These are phyloP conservation scores for Collybia mongolica DNA, from an alignment of 768 basidiomycete genomes.

Conservation along the genomic window DNA sequence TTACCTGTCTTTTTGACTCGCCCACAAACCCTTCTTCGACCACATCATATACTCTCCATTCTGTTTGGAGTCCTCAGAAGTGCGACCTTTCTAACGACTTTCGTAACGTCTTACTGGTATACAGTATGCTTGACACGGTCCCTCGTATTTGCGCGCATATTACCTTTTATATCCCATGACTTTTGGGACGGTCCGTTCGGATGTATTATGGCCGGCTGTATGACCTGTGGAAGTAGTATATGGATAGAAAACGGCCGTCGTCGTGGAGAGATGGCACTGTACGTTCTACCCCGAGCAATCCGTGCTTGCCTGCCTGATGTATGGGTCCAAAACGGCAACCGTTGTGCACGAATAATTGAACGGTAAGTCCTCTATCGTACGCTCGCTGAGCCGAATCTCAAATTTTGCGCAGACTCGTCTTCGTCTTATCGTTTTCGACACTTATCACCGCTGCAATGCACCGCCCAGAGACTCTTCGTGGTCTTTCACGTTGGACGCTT, in stretches of 20 bases:
- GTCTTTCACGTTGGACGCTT: constrained; percentile 71
- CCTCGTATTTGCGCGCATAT: constrained; percentile 56
- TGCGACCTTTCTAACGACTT: constrained; percentile 69
- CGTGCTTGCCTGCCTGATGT: constrained; percentile 57
- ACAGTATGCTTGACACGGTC: constrained; percentile 70
- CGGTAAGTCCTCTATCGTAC: constrained; percentile 38
- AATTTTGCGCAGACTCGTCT: constrained; percentile 45
- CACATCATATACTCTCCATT: constrained; percentile 37
- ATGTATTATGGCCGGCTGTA: constrained; percentile 61
- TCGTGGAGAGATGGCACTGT: constrained; percentile 77
- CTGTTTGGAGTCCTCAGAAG: constrained; percentile 58
- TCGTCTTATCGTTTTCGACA: constrained; percentile 62
- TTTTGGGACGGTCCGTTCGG: constrained; percentile 81
- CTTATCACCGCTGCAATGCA: constrained; percentile 65
- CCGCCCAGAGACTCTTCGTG: constrained; percentile 63
- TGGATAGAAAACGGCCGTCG: constrained; percentile 73
- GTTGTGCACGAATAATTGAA: constrained; percentile 45
- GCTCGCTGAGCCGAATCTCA: neutral
- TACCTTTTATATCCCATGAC: constrained; percentile 71
- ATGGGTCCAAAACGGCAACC: constrained; percentile 46
- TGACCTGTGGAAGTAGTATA: constrained; percentile 73
- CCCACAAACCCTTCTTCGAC: constrained; percentile 50
- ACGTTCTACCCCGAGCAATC: constrained; percentile 72
- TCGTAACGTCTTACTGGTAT: constrained; percentile 71
- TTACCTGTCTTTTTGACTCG: constrained; percentile 62